Evolutionary conservation across 1,284 basidiomycete species (phyloP).

Genomic region (Tranzscheliella williamsii): DNA sequence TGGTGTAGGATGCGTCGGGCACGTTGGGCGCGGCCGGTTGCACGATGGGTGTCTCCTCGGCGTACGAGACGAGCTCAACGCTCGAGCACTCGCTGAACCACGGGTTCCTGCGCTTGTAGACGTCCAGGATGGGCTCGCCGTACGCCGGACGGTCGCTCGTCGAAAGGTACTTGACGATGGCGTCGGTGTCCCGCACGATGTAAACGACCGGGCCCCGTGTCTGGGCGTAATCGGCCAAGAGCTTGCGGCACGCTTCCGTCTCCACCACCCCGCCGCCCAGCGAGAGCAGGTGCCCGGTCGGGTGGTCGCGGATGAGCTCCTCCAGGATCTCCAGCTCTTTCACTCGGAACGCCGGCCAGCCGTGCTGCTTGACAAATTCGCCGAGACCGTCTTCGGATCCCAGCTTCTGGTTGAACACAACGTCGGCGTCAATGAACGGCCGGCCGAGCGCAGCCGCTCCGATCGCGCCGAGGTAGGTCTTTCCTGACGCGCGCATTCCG

Average conservation of each 20-base stretch:
- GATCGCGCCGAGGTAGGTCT: slow-evolving; percentile 82
- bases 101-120: slow-evolving; percentile 79
- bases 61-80: slow-evolving; percentile 80
- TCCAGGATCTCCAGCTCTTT: slow-evolving; percentile 61
- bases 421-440: slow-evolving; percentile 85
- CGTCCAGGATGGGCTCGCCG: slow-evolving; percentile 76
- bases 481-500: slow-evolving; percentile 96
- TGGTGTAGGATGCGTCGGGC: slow-evolving; percentile 37
- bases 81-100: slow-evolving; percentile 86
- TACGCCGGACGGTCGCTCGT: slow-evolving; percentile 74
- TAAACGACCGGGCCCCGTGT: slow-evolving; percentile 72
- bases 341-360: slow-evolving; percentile 77
- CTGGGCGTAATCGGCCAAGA: slow-evolving; percentile 72
- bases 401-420: slow-evolving; percentile 73
- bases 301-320: slow-evolving; percentile 56
- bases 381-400: slow-evolving; percentile 66
- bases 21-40: slow-evolving; percentile 30
- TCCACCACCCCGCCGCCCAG: slow-evolving; percentile 97
- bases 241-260: slow-evolving; percentile 67
- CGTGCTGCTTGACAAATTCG: slow-evolving; percentile 75
- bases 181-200: slow-evolving; percentile 72
- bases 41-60: slow-evolving; percentile 19
- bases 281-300: slow-evolving; percentile 66
- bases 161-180: slow-evolving; percentile 79
- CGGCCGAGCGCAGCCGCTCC: slow-evolving; percentile 76